Base-by-base conservation (phyloP, 2,329 filamentous ascomycete species). In the Trichoderma pleuroti region DNA sequence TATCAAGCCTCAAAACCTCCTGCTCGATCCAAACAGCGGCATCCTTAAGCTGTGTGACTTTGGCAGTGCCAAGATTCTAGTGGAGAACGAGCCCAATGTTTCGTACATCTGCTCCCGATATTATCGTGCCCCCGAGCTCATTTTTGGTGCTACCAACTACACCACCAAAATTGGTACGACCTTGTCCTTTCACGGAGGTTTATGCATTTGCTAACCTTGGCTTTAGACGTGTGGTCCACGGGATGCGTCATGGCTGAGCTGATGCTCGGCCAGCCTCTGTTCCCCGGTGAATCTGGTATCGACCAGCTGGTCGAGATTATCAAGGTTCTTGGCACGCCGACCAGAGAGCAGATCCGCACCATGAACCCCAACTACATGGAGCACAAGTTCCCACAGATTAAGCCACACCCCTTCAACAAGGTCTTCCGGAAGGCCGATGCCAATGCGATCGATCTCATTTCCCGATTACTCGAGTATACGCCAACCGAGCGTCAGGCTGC, bases 351-450 rank as follows among this genome's bases (percentile, higher is more conserved):
- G 83, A 99, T 99, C 78, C 93, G 96, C 76, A 99, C 96, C 75
- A 99, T 99, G 96, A 99, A 99, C 83, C 96, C 96, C 72, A 99
- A 99, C 83, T 99, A 99, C 84, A 99, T 99, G 96, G 96, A 99
- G 85, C 96, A 99, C 86, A 98, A 98, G 85, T 99, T 99, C 83
- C 96, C 96, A 61, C 96, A 99, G 83, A 99, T 99, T 86, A 99
- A 99, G 86, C 96, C 96, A 71, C 96, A 99, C 79, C 96, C 96
- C 32, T 99, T 99, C 87, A 97, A 92, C 85, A 98, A 98, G 88
- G 96, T 99, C 70, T 98, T 99, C 88, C 91, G 96, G 76, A 98
- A 97, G 88, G 96, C 96, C 70, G 93, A 97, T 75, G 87, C 90
- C 36, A 94, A 93, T 78, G 95, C 96, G 49, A 97, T 99, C 78